A percentile compares a stretch with the other conserved stretches of the same genome.
Evolutionary conservation across 2,329 filamentous ascomycete species (phyloP).

Genomic region (Chrysoporthe cubensis): DNA sequence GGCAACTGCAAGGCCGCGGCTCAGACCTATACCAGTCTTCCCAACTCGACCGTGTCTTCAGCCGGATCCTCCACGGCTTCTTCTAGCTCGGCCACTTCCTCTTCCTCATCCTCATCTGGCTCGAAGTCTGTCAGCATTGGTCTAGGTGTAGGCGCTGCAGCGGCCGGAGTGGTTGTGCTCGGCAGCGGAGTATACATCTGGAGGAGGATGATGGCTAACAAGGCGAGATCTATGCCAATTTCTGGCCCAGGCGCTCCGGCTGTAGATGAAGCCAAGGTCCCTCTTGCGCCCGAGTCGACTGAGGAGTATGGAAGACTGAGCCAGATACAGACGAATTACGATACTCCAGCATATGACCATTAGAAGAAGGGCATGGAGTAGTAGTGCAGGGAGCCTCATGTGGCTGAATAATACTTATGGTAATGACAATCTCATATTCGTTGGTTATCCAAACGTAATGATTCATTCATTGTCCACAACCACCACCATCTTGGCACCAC

Average conservation of each 20-base stretch:
- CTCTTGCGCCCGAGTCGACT: constrained; percentile 5
- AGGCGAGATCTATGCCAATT: neutral
- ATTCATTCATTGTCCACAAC: constrained; percentile 29
- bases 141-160: neutral
- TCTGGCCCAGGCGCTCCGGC: neutral
- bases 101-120: neutral
- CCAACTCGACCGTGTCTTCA: neutral
- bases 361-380: neutral
- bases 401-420: neutral
- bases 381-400: neutral
- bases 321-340: neutral
- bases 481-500: constrained; percentile 32
- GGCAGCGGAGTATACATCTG: constrained; percentile 1
- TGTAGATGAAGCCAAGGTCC: neutral
- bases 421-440: neutral
- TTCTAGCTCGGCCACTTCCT: neutral
- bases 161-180: neutral
- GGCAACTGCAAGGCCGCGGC: neutral
- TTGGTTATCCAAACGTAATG: neutral
- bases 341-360: neutral
- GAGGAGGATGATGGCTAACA: neutral
- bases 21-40: neutral
- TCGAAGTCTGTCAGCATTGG: neutral
- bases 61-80: neutral
- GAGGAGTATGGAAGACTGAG: constrained; percentile 7